These are phyloP conservation scores for Skeletonema marinoi DNA, from an alignment of 108 stramenopile species.

Conservation along the genomic window DNA sequence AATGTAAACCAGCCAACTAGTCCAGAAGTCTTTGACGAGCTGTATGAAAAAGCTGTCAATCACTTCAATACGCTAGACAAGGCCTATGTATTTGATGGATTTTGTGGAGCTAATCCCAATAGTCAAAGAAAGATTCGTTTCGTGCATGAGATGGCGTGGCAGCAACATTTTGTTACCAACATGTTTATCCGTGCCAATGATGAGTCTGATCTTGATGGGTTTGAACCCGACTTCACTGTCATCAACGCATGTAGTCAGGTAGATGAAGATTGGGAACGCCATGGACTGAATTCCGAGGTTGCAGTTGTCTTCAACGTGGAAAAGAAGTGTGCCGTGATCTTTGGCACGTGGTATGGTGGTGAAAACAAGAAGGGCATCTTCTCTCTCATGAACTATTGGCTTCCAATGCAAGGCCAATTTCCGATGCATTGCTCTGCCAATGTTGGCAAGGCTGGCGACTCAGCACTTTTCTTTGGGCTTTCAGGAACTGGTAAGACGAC, in stretches of 20 bases:
- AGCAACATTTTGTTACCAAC: slow-evolving; percentile 94
- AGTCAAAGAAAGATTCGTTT: slow-evolving; percentile 93
- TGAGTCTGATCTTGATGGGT: slow-evolving; percentile 70
- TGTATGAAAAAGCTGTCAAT: slow-evolving; percentile 90
- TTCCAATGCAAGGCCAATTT: slow-evolving; percentile 90
- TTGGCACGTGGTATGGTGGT: slow-evolving; percentile 98
- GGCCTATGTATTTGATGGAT: slow-evolving; percentile 94
- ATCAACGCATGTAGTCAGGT: slow-evolving; percentile 95
- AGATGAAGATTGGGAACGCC: slow-evolving; percentile 89
- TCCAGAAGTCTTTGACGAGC: slow-evolving; percentile 92
- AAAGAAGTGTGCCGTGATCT: slow-evolving; percentile 91
- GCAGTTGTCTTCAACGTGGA: slow-evolving; percentile 97
- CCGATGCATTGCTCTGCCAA: slow-evolving; percentile 99
- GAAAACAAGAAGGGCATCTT: slow-evolving; percentile 99
- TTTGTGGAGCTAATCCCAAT: slow-evolving; percentile 88
- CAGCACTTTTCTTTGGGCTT: slow-evolving; percentile 95
- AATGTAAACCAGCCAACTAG: slow-evolving; percentile 91
- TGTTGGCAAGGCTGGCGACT: slow-evolving; percentile 89
- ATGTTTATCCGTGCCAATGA: slow-evolving; percentile 96
- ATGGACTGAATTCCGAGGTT: slow-evolving; percentile 92
- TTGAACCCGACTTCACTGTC: slow-evolving; percentile 95
- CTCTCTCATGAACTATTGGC: slow-evolving; percentile 98
- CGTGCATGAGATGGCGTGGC: slow-evolving; percentile 98
- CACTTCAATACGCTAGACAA: slow-evolving; percentile 90
- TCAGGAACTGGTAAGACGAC: slow-evolving; percentile 97